Evolutionary conservation across 306 rosid genomes (phyloP).

Genomic region (Styphnolobium japonicum): DNA sequence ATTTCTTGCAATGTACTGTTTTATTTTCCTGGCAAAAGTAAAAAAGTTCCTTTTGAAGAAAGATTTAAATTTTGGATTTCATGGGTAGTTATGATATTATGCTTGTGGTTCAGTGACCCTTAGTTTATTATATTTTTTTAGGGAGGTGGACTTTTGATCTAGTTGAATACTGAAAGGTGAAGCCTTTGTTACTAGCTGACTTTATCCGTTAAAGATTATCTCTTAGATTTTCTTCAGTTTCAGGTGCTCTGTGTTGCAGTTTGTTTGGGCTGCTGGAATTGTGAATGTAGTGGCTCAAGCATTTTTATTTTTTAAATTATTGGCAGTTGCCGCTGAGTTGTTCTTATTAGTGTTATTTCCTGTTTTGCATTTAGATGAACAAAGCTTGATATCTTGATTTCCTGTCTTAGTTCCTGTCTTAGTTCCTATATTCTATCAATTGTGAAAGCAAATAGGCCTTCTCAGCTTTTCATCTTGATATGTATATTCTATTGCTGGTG

Average conservation of each 20-base stretch:
- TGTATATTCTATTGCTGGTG: not conserved
- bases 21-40: not conserved
- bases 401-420: not conserved
- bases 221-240: not conserved
- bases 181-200: not conserved
- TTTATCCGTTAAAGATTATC: not conserved
- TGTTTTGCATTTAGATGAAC: not conserved
- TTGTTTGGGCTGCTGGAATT: not conserved
- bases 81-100: not conserved
- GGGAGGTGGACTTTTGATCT: not conserved
- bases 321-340: constrained; percentile 6
- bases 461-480: not conserved
- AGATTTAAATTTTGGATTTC: not conserved
- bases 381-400: not conserved
- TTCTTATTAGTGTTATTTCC: not conserved
- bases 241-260: not conserved
- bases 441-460: not conserved
- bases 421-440: not conserved
- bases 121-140: not conserved
- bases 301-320: no score
- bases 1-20: not conserved
- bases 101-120: not conserved
- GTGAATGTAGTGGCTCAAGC: not conserved
- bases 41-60: not conserved
- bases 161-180: not conserved